Evolutionary conservation across 305 asterid genomes (phyloP), one percentile per base, ranked within the genome.

Genomic region (Solanum chacoense): DNA sequence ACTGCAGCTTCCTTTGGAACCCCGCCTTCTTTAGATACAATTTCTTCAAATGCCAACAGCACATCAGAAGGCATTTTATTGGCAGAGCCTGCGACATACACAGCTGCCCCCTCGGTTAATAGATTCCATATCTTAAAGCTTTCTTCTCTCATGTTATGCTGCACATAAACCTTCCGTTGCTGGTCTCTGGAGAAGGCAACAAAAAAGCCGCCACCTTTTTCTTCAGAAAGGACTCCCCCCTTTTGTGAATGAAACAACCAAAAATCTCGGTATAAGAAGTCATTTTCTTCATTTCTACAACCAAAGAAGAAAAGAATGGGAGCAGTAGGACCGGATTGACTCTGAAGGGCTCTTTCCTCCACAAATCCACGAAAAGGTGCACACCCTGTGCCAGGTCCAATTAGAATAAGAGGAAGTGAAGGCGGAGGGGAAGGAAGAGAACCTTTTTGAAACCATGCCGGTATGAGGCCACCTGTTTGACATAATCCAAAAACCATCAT

Each of bases 341-440:
- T 92, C 90, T 94, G 99, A 34, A 96, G 88, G 40, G 95, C 93
- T 91, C 99, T 91, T 91, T 97, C 99, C 92, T 96, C 98, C 72
- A 96, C 92, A 89, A 96, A 96, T 71, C 98, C 99, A 76, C 87
- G 98, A 90, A 97, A 95, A 88, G 99, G 99, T 42, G 99, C 99
- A 20, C 99, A 96, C 71, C 99, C 99, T 6, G 99, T 95, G 85
- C 99, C 99, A 26, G 99, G 99, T 73, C 98, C 99, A 24, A 97
- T 75, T 83, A 97, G 98, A 90, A 97, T 93, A 76, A 95, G 93
- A 85, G 99, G 98, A 90, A 97, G 96, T 38, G 93, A 91, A 71
- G 96, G 97, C 9, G 94, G 92, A 76, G 99, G 98, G 65, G 94
- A 87, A 89, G 99, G 97, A 84, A 95, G 96, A 88, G 94, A 94